Evolutionary conservation across 2,329 filamentous ascomycete species (phyloP).

Genomic region (Hymenoscyphus salicellus): DNA sequence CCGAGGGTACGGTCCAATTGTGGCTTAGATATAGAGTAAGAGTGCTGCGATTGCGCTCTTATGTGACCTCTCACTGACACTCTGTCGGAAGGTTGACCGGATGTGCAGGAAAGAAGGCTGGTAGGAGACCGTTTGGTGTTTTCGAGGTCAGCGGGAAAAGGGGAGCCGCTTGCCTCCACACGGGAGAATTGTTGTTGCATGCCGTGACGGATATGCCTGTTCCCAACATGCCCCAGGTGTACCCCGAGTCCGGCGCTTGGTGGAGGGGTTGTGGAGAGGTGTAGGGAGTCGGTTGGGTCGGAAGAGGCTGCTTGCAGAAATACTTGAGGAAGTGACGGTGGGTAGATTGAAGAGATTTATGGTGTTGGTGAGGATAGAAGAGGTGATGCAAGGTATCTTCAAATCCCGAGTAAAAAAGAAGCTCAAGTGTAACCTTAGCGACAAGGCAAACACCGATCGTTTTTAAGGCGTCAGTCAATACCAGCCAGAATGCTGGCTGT

Average conservation of each 20-base stretch:
- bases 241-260: neutral
- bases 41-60: no score
- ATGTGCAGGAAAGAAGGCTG: neutral
- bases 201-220: neutral
- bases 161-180: neutral
- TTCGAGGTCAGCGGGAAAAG: neutral
- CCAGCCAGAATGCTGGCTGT: neutral
- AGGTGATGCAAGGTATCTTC: no score
- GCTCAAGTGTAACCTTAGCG: no score
- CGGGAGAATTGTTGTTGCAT: neutral
- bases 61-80: neutral
- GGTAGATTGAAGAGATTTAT: no score
- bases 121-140: neutral
- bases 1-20: slow-evolving; percentile 1
- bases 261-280: neutral
- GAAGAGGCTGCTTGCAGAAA: neutral
- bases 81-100: neutral
- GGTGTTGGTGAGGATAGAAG: no score
- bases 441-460: no score
- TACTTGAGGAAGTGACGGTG: neutral
- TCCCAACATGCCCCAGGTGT: neutral
- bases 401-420: no score
- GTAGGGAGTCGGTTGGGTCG: neutral
- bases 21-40: neutral
- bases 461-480: no score